phyloP scores from a whole-genome alignment of 2,329 filamentous ascomycete species.

The Lecanosticta acicola region DNA sequence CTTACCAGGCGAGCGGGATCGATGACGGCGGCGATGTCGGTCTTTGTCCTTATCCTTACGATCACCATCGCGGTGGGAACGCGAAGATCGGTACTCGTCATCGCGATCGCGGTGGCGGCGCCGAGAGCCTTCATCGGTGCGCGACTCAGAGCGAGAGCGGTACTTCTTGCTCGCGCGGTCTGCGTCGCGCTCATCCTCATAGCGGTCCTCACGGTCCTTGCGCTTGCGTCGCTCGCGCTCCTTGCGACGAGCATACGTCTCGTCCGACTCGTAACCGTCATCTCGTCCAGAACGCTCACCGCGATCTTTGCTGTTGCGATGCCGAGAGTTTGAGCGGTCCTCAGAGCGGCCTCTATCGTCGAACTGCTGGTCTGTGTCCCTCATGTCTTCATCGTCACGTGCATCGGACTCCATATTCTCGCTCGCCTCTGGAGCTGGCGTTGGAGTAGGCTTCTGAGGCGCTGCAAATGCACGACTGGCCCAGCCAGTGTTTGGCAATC shows the following conservation, averaged over 20 bases:
- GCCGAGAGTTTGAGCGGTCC: constrained; percentile 37
- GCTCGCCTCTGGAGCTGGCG: constrained; percentile 13
- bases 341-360: constrained; percentile 23
- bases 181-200: constrained; percentile 43
- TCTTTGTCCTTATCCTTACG: constrained; percentile 37
- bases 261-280: constrained; percentile 40
- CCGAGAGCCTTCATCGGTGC: constrained; percentile 51
- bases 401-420: constrained; percentile 11
- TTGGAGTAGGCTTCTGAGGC: constrained; percentile 19
- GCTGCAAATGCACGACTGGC: constrained; percentile 52
- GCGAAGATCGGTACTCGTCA: constrained; percentile 40
- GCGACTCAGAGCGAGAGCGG: constrained; percentile 61
- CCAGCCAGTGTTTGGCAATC: constrained; percentile 74
- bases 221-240: constrained; percentile 28
- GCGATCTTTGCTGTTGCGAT: constrained; percentile 47
- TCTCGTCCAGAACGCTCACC: constrained; percentile 33
- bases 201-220: constrained; percentile 38
- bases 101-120: constrained; percentile 53
- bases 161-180: constrained; percentile 44
- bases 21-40: constrained; percentile 37
- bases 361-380: constrained; percentile 16
- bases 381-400: constrained; percentile 1
- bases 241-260: constrained; percentile 33
- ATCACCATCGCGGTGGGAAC: constrained; percentile 40
- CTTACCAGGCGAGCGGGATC: constrained; percentile 36